Conservation (phyloP, 2,329 filamentous ascomycete genomes). For the Fusarium camptoceras region DNA sequence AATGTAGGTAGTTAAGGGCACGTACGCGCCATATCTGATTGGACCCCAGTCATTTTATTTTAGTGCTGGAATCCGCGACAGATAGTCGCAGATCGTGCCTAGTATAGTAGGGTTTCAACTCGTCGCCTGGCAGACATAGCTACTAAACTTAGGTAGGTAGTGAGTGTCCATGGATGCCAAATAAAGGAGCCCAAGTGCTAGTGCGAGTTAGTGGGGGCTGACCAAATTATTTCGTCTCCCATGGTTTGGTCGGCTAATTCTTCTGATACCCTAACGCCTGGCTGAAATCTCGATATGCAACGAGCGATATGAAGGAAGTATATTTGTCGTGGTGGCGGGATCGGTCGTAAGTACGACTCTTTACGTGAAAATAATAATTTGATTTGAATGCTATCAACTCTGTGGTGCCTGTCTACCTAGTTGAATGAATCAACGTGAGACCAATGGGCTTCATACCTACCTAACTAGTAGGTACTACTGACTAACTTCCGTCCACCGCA, state of each 20-base stretch:
- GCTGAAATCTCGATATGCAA: too few relatives aligned
- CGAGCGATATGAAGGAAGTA: too few relatives aligned
- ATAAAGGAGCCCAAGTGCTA: background rate
- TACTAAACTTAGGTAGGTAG: background rate
- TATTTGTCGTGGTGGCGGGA: too few relatives aligned
- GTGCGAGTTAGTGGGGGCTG: background rate
- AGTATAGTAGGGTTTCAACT: background rate
- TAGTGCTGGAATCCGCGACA: background rate
- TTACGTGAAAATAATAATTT: too few relatives aligned
- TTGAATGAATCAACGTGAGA: too few relatives aligned
- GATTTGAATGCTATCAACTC: too few relatives aligned
- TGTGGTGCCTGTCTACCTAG: too few relatives aligned
- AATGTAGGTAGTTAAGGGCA: background rate
- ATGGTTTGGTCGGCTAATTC: background rate
- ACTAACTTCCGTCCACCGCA: background rate
- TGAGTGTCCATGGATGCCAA: too few relatives aligned
- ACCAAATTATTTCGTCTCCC: background rate
- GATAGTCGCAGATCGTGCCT: background rate
- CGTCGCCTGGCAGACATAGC: background rate
- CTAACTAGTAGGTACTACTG: background rate
- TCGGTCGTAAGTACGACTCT: too few relatives aligned
- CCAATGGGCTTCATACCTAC: background rate
- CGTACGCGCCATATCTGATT: conserved; percentile 26
- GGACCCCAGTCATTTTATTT: conserved; percentile 9
- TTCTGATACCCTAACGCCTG: too few relatives aligned